Evolutionary conservation across 495 filamentous ascomycete species (phyloP), one percentile per base, ranked within the genome.

Genomic region (Bombardia bombarda): DNA sequence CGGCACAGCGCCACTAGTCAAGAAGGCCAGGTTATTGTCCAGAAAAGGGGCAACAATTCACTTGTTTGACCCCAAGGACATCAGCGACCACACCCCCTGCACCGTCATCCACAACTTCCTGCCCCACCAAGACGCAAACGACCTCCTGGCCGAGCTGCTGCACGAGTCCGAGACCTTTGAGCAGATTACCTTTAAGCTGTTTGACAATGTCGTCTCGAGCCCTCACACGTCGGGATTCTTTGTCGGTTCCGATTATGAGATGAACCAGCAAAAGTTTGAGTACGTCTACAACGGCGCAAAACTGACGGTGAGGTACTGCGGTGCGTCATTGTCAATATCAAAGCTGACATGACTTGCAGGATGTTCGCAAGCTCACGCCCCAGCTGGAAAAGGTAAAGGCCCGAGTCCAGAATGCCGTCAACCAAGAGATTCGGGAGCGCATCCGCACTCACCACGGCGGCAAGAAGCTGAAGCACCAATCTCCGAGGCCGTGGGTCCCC

Each of bases 101-200:
- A 86, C 83, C 7, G 82, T 95, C 49, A 80, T 95, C 53, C 90
- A 90, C 65, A 90, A 93, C 54, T 96, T 96, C 56, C 72, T 97
- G 0, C 81, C 86, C 0, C 10, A 71, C 0, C 67, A 79, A 7
- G 72, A 83, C 37, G 90, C 90, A 16, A 81, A 85, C 40, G 61
- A 67, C 4, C 75, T 97, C 9, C 72, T 96, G 0, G 49, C 63
- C 2, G 90, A 96, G 53, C 69, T 96, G 16, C 69, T 96, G 1
- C 63, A 74, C 13, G 87, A 95, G 65, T 76, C 84, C 1, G 61
- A 73, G n/a, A 76, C 86, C 1, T 96, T 89, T 57, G 67, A 77
- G 32, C 76, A 74, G 43, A 76, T 78, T 21, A 77, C 76, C 1
- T 95, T 96, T 52, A 83, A 87, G 50, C 66, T 97, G 6, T 97